Evolutionary conservation across 805 yeast species (phyloP).

Genomic region (Lachancea sp.): DNA sequence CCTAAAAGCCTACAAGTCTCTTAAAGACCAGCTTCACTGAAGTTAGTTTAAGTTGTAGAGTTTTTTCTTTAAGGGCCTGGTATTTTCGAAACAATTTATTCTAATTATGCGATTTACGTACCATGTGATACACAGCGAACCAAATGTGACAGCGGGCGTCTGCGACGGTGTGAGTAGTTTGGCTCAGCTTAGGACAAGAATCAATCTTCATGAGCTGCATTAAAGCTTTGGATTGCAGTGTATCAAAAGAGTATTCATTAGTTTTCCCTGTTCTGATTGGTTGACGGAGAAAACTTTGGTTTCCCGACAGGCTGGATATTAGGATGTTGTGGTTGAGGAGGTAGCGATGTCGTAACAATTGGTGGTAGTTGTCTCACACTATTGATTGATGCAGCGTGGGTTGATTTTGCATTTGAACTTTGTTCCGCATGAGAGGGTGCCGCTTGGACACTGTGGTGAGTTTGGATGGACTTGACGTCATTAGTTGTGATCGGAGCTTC

Average conservation of each 20-base stretch:
- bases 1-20: too few relatives aligned
- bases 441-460: not conserved
- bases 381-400: not conserved
- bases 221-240: too few relatives aligned
- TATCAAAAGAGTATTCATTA: not conserved
- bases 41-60: not conserved
- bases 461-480: not conserved
- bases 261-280: not conserved
- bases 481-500: not conserved
- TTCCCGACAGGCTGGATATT: slow-evolving; percentile 29
- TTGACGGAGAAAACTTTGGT: slow-evolving; percentile 16
- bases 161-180: not conserved
- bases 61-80: not conserved
- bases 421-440: not conserved
- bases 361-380: slow-evolving; percentile 2
- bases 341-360: not conserved
- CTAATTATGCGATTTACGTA: not conserved
- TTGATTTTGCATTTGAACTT: not conserved
- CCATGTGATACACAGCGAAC: not conserved
- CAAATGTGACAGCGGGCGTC: not conserved
- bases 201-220: too few relatives aligned
- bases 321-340: slow-evolving; percentile 8
- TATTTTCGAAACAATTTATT: slow-evolving; percentile 1
- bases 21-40: too few relatives aligned
- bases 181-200: too few relatives aligned